Evolutionary conservation across 2,329 filamentous ascomycete species (phyloP).

Genomic region (Stylonectria norvegica): DNA sequence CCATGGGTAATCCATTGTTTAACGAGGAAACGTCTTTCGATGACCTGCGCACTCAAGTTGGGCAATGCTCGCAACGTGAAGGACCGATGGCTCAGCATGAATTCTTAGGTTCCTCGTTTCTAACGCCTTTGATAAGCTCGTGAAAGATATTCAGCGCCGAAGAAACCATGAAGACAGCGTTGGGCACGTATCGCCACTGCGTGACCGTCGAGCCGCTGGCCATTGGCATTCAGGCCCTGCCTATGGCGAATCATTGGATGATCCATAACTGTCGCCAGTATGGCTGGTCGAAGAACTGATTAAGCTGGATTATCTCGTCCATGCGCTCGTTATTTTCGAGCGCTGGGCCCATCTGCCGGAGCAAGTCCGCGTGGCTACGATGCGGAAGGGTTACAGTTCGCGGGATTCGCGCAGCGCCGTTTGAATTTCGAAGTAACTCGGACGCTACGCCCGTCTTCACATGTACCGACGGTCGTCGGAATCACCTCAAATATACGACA

Average conservation of each 20-base stretch:
- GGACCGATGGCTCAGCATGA: background rate
- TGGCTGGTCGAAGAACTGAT: background rate
- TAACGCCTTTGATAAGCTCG: background rate
- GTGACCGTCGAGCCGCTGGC: background rate
- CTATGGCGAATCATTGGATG: constrained; percentile 1
- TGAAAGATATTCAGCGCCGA: background rate
- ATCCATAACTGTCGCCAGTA: constrained; percentile 2
- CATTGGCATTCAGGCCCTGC: background rate
- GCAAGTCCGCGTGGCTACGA: background rate
- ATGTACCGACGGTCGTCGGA: background rate
- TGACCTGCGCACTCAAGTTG: constrained; percentile 1
- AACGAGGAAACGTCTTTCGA: background rate
- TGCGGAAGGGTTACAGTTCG: background rate
- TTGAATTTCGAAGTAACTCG: constrained; percentile 2
- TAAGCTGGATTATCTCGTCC: background rate
- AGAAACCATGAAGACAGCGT: background rate
- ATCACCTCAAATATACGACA: constrained; percentile 2
- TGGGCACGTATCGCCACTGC: constrained; percentile 1
- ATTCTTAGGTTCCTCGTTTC: background rate
- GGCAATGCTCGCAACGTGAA: constrained; percentile 2
- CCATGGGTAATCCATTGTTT: too few species aligned
- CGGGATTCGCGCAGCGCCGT: constrained; percentile 1
- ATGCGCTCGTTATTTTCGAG: background rate
- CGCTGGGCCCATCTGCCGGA: background rate
- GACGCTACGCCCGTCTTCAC: background rate